phyloP scores from a whole-genome alignment of 2,329 filamentous ascomycete species.

The Neobulgaria alba region DNA sequence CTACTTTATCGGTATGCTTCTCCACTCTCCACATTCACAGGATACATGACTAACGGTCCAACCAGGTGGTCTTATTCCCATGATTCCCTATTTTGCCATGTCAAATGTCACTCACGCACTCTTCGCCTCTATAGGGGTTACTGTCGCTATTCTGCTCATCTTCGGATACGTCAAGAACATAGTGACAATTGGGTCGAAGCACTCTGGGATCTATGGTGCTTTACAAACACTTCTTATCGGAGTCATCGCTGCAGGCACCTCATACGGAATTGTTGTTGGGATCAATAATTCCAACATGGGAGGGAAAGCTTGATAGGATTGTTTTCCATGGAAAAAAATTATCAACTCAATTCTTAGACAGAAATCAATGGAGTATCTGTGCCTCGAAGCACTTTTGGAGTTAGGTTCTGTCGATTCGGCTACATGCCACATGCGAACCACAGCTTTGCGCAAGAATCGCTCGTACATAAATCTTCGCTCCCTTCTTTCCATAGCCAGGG shows the following conservation, averaged over 20 bases:
- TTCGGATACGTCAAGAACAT: slow-evolving; percentile 43
- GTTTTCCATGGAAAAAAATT: too few relatives aligned
- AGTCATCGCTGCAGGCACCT: slow-evolving; percentile 55
- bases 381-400: too few relatives aligned
- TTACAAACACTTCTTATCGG: slow-evolving; percentile 58
- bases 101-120: slow-evolving; percentile 33
- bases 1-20: slow-evolving; percentile 28
- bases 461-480: too few relatives aligned
- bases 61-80: slow-evolving; percentile 35
- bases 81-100: slow-evolving; percentile 43
- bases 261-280: slow-evolving; percentile 50
- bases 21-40: not conserved
- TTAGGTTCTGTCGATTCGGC: too few relatives aligned
- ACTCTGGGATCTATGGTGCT: slow-evolving; percentile 49
- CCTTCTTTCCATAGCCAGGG: too few relatives aligned
- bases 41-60: not conserved
- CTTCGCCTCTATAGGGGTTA: slow-evolving; percentile 43
- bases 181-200: slow-evolving; percentile 35
- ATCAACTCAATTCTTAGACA: too few relatives aligned
- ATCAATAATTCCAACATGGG: slow-evolving; percentile 36
- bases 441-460: too few relatives aligned
- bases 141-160: slow-evolving; percentile 37
- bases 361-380: too few relatives aligned
- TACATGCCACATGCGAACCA: too few relatives aligned
- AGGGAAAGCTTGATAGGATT: too few relatives aligned